These are phyloP conservation scores for Pseudodiploospora longispora DNA, from an alignment of 2,329 filamentous ascomycete species.

Conservation along the genomic window DNA sequence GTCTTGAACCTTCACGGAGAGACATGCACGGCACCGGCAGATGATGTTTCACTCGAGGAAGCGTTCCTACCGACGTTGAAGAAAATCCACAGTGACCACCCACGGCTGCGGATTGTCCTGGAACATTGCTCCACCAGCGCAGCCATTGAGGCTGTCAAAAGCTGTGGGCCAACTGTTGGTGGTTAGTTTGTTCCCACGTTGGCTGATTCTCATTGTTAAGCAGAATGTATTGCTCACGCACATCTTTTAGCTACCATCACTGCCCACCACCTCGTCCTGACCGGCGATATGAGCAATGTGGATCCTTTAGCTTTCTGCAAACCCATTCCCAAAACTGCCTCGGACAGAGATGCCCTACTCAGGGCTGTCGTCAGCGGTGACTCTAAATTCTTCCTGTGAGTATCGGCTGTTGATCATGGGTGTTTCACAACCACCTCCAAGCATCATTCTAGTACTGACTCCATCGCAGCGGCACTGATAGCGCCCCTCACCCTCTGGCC, in stretches of 20 bases:
- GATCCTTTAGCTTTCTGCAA: slow-evolving; percentile 60
- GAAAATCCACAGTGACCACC: slow-evolving; percentile 66
- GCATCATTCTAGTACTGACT: background rate
- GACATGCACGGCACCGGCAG: slow-evolving; percentile 49
- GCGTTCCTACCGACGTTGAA: slow-evolving; percentile 73
- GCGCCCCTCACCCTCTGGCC: slow-evolving; percentile 54
- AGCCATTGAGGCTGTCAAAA: slow-evolving; percentile 67
- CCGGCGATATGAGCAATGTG: slow-evolving; percentile 61
- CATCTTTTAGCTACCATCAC: slow-evolving; percentile 60
- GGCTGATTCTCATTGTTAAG: background rate
- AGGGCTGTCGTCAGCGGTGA: slow-evolving; percentile 51
- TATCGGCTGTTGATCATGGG: background rate
- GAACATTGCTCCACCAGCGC: slow-evolving; percentile 86
- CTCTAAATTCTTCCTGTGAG: slow-evolving; percentile 65
- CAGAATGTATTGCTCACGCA: background rate
- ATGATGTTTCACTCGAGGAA: slow-evolving; percentile 34
- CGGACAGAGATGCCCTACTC: slow-evolving; percentile 64
- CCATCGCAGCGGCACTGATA: slow-evolving; percentile 44
- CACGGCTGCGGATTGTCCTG: slow-evolving; percentile 59
- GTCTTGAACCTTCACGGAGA: slow-evolving; percentile 95
- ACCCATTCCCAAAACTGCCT: slow-evolving; percentile 67
- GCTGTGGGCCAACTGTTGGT: slow-evolving; percentile 69
- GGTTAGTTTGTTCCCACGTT: slow-evolving; percentile 23
- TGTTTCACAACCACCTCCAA: background rate
- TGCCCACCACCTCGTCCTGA: slow-evolving; percentile 76